A percentile compares a stretch with the other conserved stretches of the same genome.
These are phyloP conservation scores for Lobosporangium transversale DNA, from an alignment of 192 early-diverging fungal genomes.

Conservation along the genomic window DNA sequence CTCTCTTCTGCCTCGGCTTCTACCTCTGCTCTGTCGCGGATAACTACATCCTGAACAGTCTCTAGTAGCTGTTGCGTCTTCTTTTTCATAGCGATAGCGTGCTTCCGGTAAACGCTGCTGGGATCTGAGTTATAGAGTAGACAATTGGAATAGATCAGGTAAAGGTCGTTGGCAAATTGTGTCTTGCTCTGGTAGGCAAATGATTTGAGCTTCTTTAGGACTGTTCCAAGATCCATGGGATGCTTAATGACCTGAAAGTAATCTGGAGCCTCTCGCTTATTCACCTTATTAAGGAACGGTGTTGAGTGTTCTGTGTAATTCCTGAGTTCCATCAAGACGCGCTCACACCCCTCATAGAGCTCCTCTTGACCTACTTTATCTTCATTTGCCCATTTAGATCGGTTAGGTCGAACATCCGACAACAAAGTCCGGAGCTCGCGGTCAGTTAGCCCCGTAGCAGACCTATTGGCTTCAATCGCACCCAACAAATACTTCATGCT, in stretches of 20 bases:
- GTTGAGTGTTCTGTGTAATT: slow-evolving; percentile 80
- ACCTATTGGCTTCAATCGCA: slow-evolving; percentile 77
- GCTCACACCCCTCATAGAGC: slow-evolving; percentile 91
- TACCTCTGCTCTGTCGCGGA: slow-evolving; percentile 68
- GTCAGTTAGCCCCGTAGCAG: slow-evolving; percentile 69
- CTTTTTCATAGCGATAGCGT: slow-evolving; percentile 84
- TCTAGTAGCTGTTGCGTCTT: slow-evolving; percentile 79
- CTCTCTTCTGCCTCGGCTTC: slow-evolving; percentile 69
- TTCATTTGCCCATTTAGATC: slow-evolving; percentile 91
- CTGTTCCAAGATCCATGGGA: slow-evolving; percentile 96
- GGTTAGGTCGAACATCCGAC: slow-evolving; percentile 79
- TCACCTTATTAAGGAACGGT: slow-evolving; percentile 90
- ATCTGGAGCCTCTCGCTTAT: slow-evolving; percentile 89
- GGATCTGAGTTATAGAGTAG: slow-evolving; percentile 90
- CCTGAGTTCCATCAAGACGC: slow-evolving; percentile 83
- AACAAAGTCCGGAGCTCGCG: slow-evolving; percentile 79
- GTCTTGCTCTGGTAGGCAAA: slow-evolving; percentile 87
- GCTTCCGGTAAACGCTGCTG: slow-evolving; percentile 81
- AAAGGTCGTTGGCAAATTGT: slow-evolving; percentile 88
- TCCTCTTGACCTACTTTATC: slow-evolving; percentile 89
- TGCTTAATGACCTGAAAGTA: slow-evolving; percentile 89
- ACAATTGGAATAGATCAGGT: slow-evolving; percentile 94
- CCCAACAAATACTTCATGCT: slow-evolving; percentile 77
- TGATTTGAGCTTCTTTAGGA: slow-evolving; percentile 86
- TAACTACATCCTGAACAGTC: slow-evolving; percentile 83